Conservation (phyloP, 2,329 filamentous ascomycete species). For the Sordariomycetes sp. region DNA sequence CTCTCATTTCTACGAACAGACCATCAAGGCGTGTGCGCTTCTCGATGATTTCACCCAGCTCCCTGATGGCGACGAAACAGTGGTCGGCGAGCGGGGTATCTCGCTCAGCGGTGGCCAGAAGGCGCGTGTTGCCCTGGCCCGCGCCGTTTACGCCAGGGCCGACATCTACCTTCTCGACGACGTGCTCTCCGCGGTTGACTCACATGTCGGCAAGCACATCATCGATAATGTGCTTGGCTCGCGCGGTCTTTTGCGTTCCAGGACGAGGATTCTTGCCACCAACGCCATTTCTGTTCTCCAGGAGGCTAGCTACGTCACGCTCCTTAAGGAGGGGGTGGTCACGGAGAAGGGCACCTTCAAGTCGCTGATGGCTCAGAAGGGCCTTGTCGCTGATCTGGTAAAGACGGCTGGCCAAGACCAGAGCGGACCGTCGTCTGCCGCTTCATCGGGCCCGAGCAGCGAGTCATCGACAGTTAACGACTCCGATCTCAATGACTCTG, state of each 20-base stretch:
- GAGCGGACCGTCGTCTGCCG: constrained; percentile 26
- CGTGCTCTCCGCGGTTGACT: constrained; percentile 92
- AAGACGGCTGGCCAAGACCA: constrained; percentile 58
- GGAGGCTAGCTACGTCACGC: constrained; percentile 79
- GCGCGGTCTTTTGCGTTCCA: constrained; percentile 69
- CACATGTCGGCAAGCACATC: constrained; percentile 89
- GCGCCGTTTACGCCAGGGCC: constrained; percentile 92
- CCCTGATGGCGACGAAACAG: constrained; percentile 91
- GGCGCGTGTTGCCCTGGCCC: constrained; percentile 79
- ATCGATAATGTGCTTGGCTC: constrained; percentile 89
- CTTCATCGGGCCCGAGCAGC: constrained; percentile 31
- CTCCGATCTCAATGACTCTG: constrained; percentile 31
- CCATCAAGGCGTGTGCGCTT: constrained; percentile 82
- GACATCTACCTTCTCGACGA: constrained; percentile 95
- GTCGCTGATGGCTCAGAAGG: constrained; percentile 88
- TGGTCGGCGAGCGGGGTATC: constrained; percentile 93
- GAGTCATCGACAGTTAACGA: constrained; percentile 49
- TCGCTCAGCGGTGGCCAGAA: constrained; percentile 95
- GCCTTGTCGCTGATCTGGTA: constrained; percentile 75
- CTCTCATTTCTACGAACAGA: constrained; percentile 86
- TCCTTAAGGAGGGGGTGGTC: constrained; percentile 74
- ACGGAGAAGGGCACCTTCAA: constrained; percentile 83
- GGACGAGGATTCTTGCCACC: constrained; percentile 87
- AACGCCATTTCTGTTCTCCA: constrained; percentile 88
- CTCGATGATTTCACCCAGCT: constrained; percentile 83